Base-by-base conservation (phyloP, 768 basidiomycete genomes). In the Phallus indusiatus region DNA sequence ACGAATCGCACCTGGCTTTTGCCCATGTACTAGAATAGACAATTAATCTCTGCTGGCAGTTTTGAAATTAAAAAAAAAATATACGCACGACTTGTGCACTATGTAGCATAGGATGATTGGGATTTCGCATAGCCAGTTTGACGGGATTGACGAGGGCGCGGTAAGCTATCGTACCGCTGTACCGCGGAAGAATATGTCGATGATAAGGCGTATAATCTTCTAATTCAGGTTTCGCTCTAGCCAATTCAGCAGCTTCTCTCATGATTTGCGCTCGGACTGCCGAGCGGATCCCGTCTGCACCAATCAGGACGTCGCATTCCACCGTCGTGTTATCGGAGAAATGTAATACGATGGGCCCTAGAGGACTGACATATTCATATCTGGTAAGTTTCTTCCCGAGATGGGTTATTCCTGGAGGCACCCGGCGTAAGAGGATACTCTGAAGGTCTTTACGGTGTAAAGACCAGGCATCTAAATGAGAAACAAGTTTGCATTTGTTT, bases 391-490 rank as follows among this genome's bases (percentile, higher is more conserved):
- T 83, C 67, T 85, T 88, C 14, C 74, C 75, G 55, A 78, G 81
- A 58, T 79, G 72, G 5, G 77, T 74, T 65, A 75, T 80, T 2
- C 74, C 71, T 16, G 75, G 64, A 0, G 79, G 73, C 28, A 87
- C 68, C 59, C 73, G 72, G 47, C 72, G 68, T 9, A 88, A 74
- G 56, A 89, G 74, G 1, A 76, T 78, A 20, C 72, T 69, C 58
- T 87, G 85, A 64, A 88, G 85, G 63, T 86, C 84, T 21, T 84
- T 76, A 16, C 87, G 81, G 68, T 86, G 86, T 62, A 88, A 42
- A 46, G 21, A 24, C 55, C 55, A 56, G 7, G 55, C 55, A 28
- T 56, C 55, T 56, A 35, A 9, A 20, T 14, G 14, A 14, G 50
- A 22, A 51, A 51, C 4, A 42, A n/a, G 42, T 42, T 42, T 42